Base-by-base conservation (phyloP, 2,329 filamentous ascomycete species). In the Colletotrichum phormii region DNA sequence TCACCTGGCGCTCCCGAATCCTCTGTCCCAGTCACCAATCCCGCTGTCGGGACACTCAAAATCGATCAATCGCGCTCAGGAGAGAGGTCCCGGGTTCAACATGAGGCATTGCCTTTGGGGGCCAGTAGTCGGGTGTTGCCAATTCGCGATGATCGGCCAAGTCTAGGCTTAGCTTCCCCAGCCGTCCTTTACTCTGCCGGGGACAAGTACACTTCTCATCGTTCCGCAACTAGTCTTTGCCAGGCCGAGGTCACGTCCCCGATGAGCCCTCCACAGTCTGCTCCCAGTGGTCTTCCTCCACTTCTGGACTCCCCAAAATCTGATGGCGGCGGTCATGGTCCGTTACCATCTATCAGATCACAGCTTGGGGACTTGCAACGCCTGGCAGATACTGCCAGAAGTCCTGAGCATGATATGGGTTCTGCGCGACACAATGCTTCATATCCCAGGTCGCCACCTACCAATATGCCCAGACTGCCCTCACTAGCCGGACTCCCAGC, bases 341-440 rank as follows among this genome's bases (percentile, higher is more conserved):
- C 73, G 6, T 33, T 85, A n/a, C 83, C 83, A 3, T 84, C 83
- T 12, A 82, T 85, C 64, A 79, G 81, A 33, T 80, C 80, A 31
- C 80, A 82, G 12, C 75, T 85, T 12, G 81, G 80, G 18, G 81
- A 84, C 62, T 76, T 84, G 33, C 76, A 81, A 31, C 75, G 77
- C 22, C 78, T 79, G 3, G 74, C 78, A 42, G 80, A 82, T n/a
- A 76, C 75, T 8, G 75, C 75, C n/a, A 76, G 75, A 33, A 75
- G 76, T n/a, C 74, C 78, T 8, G 82, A 83, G 29, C 78, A 80
- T 57, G 82, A 83, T 13, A 33, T 78, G n/a, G 29, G 66, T 69
- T 15, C 78, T 76, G 49, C 76, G 75, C 59, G 73, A 75, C 78
- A 77, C 29, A 68, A 69, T 42, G 67, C 77, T n/a, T 66, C 73